phyloP scores from a whole-genome alignment of 306 rosid species.

The Begonia peltatifolia region DNA sequence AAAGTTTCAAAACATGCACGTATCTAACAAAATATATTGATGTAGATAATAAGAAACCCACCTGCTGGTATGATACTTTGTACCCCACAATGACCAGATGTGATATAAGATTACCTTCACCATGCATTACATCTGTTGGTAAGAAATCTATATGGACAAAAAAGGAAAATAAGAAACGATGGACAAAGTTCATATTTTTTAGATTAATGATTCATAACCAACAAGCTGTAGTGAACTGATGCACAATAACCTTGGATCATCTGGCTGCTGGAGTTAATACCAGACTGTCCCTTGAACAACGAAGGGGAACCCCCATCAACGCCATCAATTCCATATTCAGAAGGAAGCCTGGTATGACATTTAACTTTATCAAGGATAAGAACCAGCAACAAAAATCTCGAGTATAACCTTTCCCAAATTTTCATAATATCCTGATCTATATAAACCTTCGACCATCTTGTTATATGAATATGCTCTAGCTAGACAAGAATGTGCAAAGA shows the following conservation, averaged over 20 bases:
- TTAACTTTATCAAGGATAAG: slow-evolving; percentile 74
- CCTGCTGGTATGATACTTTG: slow-evolving; percentile 78
- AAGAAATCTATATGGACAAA: slow-evolving; percentile 56
- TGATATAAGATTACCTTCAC: slow-evolving; percentile 81
- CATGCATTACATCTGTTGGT: slow-evolving; percentile 74
- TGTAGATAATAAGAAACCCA: slow-evolving; percentile 6
- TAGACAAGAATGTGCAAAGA: slow-evolving; percentile 50
- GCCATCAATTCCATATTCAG: slow-evolving; percentile 85
- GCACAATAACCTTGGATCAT: slow-evolving; percentile 46
- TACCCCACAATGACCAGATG: slow-evolving; percentile 71
- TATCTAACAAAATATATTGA: too few relatives aligned
- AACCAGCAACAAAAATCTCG: slow-evolving; percentile 63
- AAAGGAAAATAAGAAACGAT: slow-evolving; percentile 26
- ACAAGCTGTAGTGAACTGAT: background rate
- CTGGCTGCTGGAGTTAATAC: slow-evolving; percentile 65
- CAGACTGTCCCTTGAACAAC: slow-evolving; percentile 40
- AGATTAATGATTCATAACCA: background rate
- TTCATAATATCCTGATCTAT: slow-evolving; percentile 87
- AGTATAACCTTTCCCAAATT: slow-evolving; percentile 60
- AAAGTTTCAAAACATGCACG: too few relatives aligned
- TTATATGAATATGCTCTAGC: slow-evolving; percentile 70
- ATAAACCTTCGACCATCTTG: slow-evolving; percentile 84
- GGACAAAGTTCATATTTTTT: slow-evolving; percentile 5
- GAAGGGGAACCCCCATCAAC: slow-evolving; percentile 94
- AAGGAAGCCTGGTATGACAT: slow-evolving; percentile 64